Base-by-base conservation (phyloP, 139 green algal genomes). In the Desmodesmus armatus region DNA sequence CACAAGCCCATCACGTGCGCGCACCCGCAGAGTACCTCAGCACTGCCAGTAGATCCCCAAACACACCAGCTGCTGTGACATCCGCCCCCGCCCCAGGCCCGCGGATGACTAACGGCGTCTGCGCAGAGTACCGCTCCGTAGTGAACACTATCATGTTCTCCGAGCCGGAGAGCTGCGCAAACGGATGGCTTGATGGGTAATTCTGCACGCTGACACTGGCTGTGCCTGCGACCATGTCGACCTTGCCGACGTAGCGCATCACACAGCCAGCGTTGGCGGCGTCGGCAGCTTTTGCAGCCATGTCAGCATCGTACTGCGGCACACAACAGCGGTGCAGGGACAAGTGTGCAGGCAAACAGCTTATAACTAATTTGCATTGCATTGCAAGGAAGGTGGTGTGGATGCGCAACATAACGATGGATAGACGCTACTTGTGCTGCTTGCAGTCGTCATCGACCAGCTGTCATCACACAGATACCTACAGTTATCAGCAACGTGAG, bases 61-160 rank as follows among this genome's bases (percentile, higher is more conserved):
- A 98, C 1, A 99, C 94, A 23, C 97, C 97, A 0, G 94, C 96
- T 1, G 97, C 97, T 15, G 97, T 99, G 2, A 99, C 95, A 40
- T 96, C 94, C 0, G 94, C 89, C 1, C 96, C 96, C 29, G 97
- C 97, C 21, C 96, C 96, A 1, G 96, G 96, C 0, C 96, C 96
- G 3, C 92, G 85, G 21, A 99, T 92, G 40, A 97, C 94, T 25
- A 99, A 89, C 6, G 96, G 92, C 44, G 93, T 95, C 87, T n/a
- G 79, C 62, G 80, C n/a, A 0, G 47, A 49, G 82, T 96, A 98
- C 9, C 95, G 88, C 80, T 88, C 43, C 0, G 95, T 99, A 0
- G 85, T 93, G 90, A 98, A 99, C 11, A 91, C 86, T 11, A 99
- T 90, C 35, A 98, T 95, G 91, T 99, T 99, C 86, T 99, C 97